Evolutionary conservation across 208 protist genomes (phyloP).

Genomic region (Crithidia acanthocephali): DNA sequence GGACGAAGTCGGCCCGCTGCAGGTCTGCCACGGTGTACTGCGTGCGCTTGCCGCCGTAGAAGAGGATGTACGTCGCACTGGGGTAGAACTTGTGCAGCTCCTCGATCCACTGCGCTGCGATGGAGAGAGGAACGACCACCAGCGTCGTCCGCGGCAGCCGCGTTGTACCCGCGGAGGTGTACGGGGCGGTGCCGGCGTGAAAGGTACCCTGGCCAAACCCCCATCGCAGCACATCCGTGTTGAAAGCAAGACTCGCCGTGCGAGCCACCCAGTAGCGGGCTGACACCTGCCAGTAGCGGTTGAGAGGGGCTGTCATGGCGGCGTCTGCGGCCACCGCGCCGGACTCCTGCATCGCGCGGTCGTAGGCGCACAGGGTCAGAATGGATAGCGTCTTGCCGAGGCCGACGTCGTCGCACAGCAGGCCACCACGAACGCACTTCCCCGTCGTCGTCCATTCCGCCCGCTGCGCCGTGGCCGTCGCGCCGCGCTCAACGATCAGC

Average conservation of each 20-base stretch:
- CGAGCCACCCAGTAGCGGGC: background rate
- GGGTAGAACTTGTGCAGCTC: conserved; percentile 61
- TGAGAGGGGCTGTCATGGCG: background rate
- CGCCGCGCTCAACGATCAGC: conserved; percentile 2
- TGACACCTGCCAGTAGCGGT: conserved; percentile 13
- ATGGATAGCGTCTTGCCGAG: conserved; percentile 75
- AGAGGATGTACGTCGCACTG: conserved; percentile 48
- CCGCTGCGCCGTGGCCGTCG: background rate
- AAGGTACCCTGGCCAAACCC: conserved; percentile 10
- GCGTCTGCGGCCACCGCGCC: background rate
- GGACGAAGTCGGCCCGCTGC: conserved; percentile 50
- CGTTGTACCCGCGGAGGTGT: background rate
- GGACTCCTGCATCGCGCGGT: conserved; percentile 16
- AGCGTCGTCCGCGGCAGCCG: conserved; percentile 53
- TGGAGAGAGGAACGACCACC: conserved; percentile 60
- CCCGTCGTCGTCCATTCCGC: background rate
- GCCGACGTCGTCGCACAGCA: conserved; percentile 72
- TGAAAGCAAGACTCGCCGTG: background rate
- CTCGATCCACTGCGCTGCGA: conserved; percentile 56
- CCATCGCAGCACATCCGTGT: conserved; percentile 23
- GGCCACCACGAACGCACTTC: conserved; percentile 33
- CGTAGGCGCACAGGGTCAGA: conserved; percentile 49
- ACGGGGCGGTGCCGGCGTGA: conserved; percentile 5
- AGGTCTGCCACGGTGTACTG: conserved; percentile 50
- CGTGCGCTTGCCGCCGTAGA: conserved; percentile 46